Evolutionary conservation across 2,329 filamentous ascomycete species (phyloP).

Genomic region (Aspergillus sp.): DNA sequence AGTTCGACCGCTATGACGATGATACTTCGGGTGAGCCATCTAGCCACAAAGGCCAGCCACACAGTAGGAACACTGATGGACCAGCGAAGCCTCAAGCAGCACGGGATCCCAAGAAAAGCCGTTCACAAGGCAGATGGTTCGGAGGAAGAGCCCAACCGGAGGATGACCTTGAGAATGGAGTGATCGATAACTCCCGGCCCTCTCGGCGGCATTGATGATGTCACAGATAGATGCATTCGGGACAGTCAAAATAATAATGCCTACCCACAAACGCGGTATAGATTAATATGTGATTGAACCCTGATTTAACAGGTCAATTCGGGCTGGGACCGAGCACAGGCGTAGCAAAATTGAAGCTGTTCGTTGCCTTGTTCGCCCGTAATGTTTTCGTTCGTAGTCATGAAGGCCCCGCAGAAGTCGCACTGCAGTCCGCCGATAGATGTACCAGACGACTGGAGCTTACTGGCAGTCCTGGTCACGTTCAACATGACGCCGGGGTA

Average conservation of each 20-base stretch:
- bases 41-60: slow-evolving; percentile 20
- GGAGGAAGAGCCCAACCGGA: slow-evolving; percentile 29
- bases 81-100: slow-evolving; percentile 28
- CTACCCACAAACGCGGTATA: not conserved
- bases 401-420: slow-evolving; percentile 68
- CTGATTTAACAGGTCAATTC: slow-evolving; percentile 26
- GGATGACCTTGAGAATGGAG: slow-evolving; percentile 35
- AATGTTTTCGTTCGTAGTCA: slow-evolving; percentile 62
- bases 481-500: slow-evolving; percentile 94
- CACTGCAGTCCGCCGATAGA: slow-evolving; percentile 51
- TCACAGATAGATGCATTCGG: not conserved
- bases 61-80: slow-evolving; percentile 22
- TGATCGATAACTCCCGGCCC: slow-evolving; percentile 25
- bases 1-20: slow-evolving; percentile 40
- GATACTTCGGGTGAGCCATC: slow-evolving; percentile 26
- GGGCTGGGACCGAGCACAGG: slow-evolving; percentile 46
- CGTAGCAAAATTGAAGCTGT: slow-evolving; percentile 49
- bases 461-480: slow-evolving; percentile 87
- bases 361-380: slow-evolving; percentile 51
- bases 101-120: slow-evolving; percentile 26
- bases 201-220: slow-evolving; percentile 13
- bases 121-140: slow-evolving; percentile 33
- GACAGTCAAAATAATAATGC: not conserved
- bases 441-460: slow-evolving; percentile 58
- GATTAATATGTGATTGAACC: not conserved